These are phyloP conservation scores for Gynochthodes officinalis DNA, from an alignment of 257 asterid species.

Conservation along the genomic window DNA sequence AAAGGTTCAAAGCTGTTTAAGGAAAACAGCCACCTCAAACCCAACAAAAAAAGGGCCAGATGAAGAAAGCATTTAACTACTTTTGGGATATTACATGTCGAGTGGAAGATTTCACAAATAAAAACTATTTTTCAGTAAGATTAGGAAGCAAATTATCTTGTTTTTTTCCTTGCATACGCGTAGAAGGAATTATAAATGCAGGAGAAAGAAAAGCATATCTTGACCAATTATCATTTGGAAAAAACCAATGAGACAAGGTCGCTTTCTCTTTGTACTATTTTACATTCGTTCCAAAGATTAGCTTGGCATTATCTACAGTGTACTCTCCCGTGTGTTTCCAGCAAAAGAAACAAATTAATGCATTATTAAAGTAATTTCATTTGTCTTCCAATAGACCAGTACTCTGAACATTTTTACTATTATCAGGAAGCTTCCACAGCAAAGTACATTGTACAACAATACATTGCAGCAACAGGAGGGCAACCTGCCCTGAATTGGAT, in stretches of 20 bases:
- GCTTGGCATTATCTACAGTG: neutral
- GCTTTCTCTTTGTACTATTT: neutral
- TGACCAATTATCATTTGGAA: neutral
- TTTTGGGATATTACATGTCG: neutral
- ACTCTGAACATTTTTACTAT: too few relatives aligned
- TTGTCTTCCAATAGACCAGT: neutral
- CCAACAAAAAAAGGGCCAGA: too few relatives aligned
- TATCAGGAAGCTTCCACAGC: conserved; percentile 90
- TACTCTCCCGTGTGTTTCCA: neutral
- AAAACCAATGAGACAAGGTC: too few relatives aligned
- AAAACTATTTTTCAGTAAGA: too few relatives aligned
- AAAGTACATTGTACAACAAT: conserved; percentile 88
- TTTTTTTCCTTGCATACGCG: too few relatives aligned
- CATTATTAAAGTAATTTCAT: neutral
- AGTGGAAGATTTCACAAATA: neutral
- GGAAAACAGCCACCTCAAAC: too few relatives aligned
- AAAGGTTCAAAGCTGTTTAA: neutral
- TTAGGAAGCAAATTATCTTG: too few relatives aligned
- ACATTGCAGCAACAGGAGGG: conserved; percentile 91
- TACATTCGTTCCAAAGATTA: neutral
- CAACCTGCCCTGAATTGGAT: conserved; percentile 49
- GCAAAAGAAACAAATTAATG: conserved; percentile 1
- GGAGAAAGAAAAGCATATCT: neutral
- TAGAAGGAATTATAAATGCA: too few relatives aligned
- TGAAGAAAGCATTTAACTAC: too few relatives aligned